These are phyloP conservation scores for Pythium sukuiense DNA, from an alignment of 352 stramenopile species.

Conservation along the genomic window DNA sequence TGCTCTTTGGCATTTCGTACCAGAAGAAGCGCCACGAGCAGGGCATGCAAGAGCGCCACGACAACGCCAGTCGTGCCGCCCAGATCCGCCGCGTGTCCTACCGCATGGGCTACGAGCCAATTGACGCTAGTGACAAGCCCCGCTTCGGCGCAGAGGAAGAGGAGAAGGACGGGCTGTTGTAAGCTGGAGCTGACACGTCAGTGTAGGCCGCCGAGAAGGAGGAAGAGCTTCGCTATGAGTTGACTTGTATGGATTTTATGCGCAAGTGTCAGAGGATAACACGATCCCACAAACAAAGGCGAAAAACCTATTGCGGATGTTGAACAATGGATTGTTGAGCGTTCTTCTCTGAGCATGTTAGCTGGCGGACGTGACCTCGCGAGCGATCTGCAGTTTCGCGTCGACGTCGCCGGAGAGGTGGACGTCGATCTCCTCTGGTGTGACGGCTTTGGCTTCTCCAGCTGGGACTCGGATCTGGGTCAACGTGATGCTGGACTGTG, in stretches of 20 bases:
- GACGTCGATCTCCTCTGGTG: constrained; percentile 18
- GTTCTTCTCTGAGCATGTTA: background rate
- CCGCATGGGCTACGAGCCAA: constrained; percentile 54
- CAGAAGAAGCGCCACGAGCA: constrained; percentile 67
- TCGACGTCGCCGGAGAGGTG: background rate
- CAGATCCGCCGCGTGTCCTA: constrained; percentile 78
- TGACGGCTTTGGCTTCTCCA: background rate
- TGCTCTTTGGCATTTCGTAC: constrained; percentile 59
- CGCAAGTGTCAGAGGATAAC: background rate
- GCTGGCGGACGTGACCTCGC: background rate
- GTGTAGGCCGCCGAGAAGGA: too few relatives aligned
- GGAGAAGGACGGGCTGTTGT: constrained; percentile 62
- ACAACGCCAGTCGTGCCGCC: constrained; percentile 57
- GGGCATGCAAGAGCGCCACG: constrained; percentile 47
- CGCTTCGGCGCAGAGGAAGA: constrained; percentile 39
- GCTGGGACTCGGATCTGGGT: constrained; percentile 23
- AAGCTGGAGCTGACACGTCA: constrained; percentile 11
- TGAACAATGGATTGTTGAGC: too few relatives aligned
- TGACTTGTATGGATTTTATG: constrained; percentile 3
- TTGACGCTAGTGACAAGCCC: background rate
- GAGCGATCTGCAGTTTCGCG: background rate
- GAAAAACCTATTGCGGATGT: constrained; percentile 1
- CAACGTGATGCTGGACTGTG: constrained; percentile 41
- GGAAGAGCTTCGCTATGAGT: background rate
- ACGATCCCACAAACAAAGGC: background rate